A percentile compares a stretch with the other conserved stretches of the same genome.
These are phyloP conservation scores for Neophaeococcomyces mojaviensis DNA, from an alignment of 2,329 filamentous ascomycete species.

Conservation along the genomic window DNA sequence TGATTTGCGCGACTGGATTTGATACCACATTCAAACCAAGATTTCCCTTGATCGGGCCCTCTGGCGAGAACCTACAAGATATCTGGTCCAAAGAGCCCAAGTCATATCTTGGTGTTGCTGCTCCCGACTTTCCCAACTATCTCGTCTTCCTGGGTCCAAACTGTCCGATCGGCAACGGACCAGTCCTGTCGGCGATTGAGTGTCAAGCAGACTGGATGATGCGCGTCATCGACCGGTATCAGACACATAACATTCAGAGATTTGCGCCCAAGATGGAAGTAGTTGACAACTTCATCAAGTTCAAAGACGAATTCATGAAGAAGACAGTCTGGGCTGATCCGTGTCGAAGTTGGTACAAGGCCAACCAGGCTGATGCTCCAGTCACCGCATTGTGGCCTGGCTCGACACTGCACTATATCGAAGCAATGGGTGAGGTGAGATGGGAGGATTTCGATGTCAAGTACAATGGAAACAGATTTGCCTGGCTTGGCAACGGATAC, in stretches of 20 bases:
- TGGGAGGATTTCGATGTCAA: slow-evolving; percentile 35
- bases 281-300: slow-evolving; percentile 16
- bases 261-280: slow-evolving; percentile 8
- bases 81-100: slow-evolving; percentile 22
- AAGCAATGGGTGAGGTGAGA: slow-evolving; percentile 28
- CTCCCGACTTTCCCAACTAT: slow-evolving; percentile 28
- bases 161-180: slow-evolving; percentile 25
- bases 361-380: slow-evolving; percentile 14
- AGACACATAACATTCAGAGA: slow-evolving; percentile 12
- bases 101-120: slow-evolving; percentile 29
- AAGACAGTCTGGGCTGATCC: slow-evolving; percentile 12
- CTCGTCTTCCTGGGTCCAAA: slow-evolving; percentile 29
- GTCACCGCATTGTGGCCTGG: slow-evolving; percentile 20
- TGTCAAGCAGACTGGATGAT: slow-evolving; percentile 25
- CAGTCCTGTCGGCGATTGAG: slow-evolving; percentile 21
- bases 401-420: slow-evolving; percentile 30
- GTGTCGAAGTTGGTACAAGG: slow-evolving; percentile 18
- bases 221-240: slow-evolving; percentile 17
- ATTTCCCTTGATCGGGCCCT: slow-evolving; percentile 28
- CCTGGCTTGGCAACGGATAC: slow-evolving; percentile 40
- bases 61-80: slow-evolving; percentile 18
- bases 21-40: slow-evolving; percentile 30
- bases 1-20: slow-evolving; percentile 34
- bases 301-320: slow-evolving; percentile 13
- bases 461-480: slow-evolving; percentile 32